phyloP scores from a whole-genome alignment of 768 basidiomycete species.

The Floccularia luteovirens region DNA sequence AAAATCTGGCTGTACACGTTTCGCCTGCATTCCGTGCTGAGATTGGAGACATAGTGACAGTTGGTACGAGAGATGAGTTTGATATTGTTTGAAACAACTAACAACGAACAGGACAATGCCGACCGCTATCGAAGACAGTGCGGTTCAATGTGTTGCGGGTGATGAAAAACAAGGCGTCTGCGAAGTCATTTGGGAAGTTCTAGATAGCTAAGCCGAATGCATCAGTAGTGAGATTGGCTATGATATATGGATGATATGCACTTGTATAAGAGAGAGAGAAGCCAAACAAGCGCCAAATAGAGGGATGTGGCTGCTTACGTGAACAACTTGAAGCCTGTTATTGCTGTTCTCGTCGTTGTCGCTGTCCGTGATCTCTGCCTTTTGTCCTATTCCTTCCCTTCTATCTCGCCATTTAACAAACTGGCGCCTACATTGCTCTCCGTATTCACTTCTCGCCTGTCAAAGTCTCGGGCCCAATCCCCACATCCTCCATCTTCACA shows the following conservation, averaged over 20 bases:
- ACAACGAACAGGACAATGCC: slow-evolving; percentile 76
- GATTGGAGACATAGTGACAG: slow-evolving; percentile 88
- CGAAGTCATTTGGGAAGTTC: slow-evolving; percentile 95
- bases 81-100: slow-evolving; percentile 3
- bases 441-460: slow-evolving; percentile 63
- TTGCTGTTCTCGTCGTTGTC: slow-evolving; percentile 9
- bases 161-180: slow-evolving; percentile 83
- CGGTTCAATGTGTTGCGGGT: slow-evolving; percentile 99
- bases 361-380: slow-evolving; percentile 11
- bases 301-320: slow-evolving; percentile 11
- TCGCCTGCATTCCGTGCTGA: slow-evolving; percentile 99
- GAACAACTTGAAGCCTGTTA: slow-evolving; percentile 5
- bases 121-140: slow-evolving; percentile 97
- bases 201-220: slow-evolving; percentile 19
- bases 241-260: slow-evolving; percentile 8
- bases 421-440: slow-evolving; percentile 83
- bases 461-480: slow-evolving; percentile 67
- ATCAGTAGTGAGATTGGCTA: slow-evolving; percentile 4
- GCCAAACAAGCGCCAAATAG: slow-evolving; percentile 30
- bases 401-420: slow-evolving; percentile 25
- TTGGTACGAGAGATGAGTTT: slow-evolving; percentile 51
- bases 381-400: slow-evolving; percentile 6
- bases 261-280: not conserved
- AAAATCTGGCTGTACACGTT: slow-evolving; percentile 95
- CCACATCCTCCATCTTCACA: slow-evolving; percentile 50